phyloP scores from a whole-genome alignment of 2,329 filamentous ascomycete species.

The Fusarium buxicola region DNA sequence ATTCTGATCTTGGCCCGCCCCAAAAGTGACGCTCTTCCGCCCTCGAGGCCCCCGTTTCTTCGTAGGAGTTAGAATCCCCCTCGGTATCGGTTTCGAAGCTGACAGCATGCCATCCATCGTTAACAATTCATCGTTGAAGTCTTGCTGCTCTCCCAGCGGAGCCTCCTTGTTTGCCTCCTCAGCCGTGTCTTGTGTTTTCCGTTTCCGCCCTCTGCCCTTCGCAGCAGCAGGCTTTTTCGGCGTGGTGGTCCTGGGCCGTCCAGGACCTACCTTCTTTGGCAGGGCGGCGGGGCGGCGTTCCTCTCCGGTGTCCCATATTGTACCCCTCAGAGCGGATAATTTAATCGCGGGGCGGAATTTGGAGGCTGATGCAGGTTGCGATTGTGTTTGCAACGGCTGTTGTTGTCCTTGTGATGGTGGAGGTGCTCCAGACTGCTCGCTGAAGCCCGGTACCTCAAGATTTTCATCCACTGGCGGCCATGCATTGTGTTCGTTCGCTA shows the following conservation, averaged over 20 bases:
- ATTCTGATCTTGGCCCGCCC: slow-evolving; percentile 48
- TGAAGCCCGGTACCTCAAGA: background rate
- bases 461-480: slow-evolving; percentile 23
- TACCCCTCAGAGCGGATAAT: slow-evolving; percentile 51
- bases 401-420: slow-evolving; percentile 20
- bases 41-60: slow-evolving; percentile 56
- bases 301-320: slow-evolving; percentile 53
- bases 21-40: slow-evolving; percentile 68
- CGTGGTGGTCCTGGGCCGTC: slow-evolving; percentile 30
- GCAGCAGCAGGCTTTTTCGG: slow-evolving; percentile 40
- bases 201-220: slow-evolving; percentile 40
- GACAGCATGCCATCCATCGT: slow-evolving; percentile 28
- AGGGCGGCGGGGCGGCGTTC: slow-evolving; percentile 22
- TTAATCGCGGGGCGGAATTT: slow-evolving; percentile 52
- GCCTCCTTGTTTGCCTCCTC: slow-evolving; percentile 15
- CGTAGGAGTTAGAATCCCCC: slow-evolving; percentile 67
- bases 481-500: slow-evolving; percentile 39
- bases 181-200: slow-evolving; percentile 28
- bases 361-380: slow-evolving; percentile 26
- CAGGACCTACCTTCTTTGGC: slow-evolving; percentile 41
- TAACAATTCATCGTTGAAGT: slow-evolving; percentile 33
- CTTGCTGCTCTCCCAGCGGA: slow-evolving; percentile 6
- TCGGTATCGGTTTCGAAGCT: slow-evolving; percentile 52
- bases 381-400: slow-evolving; percentile 20
- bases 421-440: slow-evolving; percentile 15